Conservation (phyloP, 257 asterid species). For the Parsonsia alboflavescens region DNA sequence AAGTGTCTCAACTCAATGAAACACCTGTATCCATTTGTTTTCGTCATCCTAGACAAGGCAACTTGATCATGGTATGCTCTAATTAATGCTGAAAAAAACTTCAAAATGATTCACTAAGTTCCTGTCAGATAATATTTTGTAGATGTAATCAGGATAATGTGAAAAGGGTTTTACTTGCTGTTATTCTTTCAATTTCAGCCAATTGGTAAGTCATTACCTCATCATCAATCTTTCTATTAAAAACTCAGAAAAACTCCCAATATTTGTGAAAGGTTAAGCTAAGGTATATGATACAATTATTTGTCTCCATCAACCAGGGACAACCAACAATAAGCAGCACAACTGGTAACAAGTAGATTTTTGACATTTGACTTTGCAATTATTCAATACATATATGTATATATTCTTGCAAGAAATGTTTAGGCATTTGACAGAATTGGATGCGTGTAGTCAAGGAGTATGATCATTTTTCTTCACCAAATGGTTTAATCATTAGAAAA, state of each 20-base stretch:
- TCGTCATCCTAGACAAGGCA: not conserved
- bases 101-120: not conserved
- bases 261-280: not conserved
- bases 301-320: not conserved
- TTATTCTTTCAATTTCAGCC: not conserved
- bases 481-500: not conserved
- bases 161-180: not conserved
- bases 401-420: not conserved
- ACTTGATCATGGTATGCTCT: not conserved
- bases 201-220: not conserved
- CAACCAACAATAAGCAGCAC: not conserved
- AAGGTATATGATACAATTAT: not conserved
- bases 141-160: not conserved
- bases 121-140: not conserved
- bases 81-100: not conserved
- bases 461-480: not conserved
- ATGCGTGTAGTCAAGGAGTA: not conserved
- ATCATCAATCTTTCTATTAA: not conserved
- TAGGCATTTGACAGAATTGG: not conserved
- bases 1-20: too few species aligned
- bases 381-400: not conserved
- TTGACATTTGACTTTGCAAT: not conserved
- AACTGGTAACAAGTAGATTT: not conserved
- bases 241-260: not conserved
- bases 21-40: too few species aligned